These are phyloP conservation scores for Yarrowia deformans DNA, from an alignment of 805 yeast species.

Conservation along the genomic window DNA sequence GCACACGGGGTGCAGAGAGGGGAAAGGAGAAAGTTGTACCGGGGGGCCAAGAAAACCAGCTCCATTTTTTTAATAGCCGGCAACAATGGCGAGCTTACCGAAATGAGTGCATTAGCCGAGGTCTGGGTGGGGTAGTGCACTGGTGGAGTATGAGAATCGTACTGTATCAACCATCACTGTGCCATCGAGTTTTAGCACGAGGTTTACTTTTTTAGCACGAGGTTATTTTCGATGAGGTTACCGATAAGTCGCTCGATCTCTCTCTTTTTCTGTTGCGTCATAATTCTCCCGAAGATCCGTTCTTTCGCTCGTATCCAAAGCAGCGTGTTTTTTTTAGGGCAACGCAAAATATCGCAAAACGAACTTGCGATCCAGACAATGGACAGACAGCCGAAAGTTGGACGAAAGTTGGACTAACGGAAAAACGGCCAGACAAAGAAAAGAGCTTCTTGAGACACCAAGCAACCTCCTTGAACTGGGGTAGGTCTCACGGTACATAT, in stretches of 20 bases:
- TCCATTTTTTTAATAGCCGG: not conserved
- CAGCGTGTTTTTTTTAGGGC: no score
- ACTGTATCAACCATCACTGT: no score
- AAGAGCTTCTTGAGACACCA: not conserved
- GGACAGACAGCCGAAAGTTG: not conserved
- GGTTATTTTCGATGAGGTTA: no score
- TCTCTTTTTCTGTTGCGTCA: no score
- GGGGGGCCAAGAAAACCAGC: not conserved
- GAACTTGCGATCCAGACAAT: not conserved
- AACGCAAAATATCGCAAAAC: no score
- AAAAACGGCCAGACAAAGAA: not conserved
- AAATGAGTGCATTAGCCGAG: constrained; percentile 19
- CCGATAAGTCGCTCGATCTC: no score
- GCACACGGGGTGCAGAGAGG: not conserved
- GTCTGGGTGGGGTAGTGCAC: not conserved
- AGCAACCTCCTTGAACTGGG: not conserved
- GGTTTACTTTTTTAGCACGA: no score
- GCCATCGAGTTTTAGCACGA: no score
- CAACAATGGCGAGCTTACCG: constrained; percentile 1
- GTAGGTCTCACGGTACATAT: not conserved
- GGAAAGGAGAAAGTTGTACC: not conserved
- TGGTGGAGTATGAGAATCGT: no score
- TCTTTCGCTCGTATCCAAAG: no score
- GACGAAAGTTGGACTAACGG: no score
- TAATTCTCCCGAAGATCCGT: no score